phyloP scores from a whole-genome alignment of 768 basidiomycete genomes.

The Rickenella mellea region DNA sequence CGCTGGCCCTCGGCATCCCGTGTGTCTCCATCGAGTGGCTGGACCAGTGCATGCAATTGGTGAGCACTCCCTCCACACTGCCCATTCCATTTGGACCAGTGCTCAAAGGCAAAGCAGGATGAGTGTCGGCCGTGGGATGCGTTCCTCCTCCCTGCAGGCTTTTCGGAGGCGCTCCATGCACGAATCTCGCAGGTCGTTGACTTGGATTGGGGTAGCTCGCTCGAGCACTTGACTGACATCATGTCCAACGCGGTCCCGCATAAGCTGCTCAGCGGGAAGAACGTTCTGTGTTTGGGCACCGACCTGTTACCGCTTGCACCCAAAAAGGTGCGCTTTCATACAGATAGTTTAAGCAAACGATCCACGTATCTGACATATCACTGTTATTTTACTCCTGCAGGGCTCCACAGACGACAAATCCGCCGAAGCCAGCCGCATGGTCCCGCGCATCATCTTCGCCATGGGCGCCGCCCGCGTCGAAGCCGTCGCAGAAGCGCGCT shows the following conservation, averaged over 20 bases:
- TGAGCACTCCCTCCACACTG: conserved; percentile 2
- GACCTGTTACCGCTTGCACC: conserved; percentile 45
- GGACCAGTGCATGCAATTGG: conserved; percentile 23
- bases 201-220: conserved; percentile 36
- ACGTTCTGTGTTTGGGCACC: conserved; percentile 50
- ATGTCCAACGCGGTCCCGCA: conserved; percentile 45
- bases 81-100: neutral
- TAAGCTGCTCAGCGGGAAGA: conserved; percentile 46
- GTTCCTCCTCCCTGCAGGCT: conserved; percentile 49
- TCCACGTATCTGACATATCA: conserved; percentile 1
- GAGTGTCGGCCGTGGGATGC: conserved; percentile 43
- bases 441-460: conserved; percentile 59
- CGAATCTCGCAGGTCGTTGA: conserved; percentile 40
- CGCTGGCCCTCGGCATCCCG: conserved; percentile 81
- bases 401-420: neutral
- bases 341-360: too few relatives aligned
- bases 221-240: conserved; percentile 48
- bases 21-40: conserved; percentile 60
- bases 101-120: neutral
- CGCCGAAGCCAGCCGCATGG: conserved; percentile 31
- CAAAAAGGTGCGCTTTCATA: conserved; percentile 16
- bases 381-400: conserved; percentile 10
- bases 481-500: conserved; percentile 40
- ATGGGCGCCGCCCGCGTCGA: conserved; percentile 75
- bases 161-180: conserved; percentile 27